Evolutionary conservation across 2,329 filamentous ascomycete species (phyloP).

Genomic region (Xenoacremonium recifei): DNA sequence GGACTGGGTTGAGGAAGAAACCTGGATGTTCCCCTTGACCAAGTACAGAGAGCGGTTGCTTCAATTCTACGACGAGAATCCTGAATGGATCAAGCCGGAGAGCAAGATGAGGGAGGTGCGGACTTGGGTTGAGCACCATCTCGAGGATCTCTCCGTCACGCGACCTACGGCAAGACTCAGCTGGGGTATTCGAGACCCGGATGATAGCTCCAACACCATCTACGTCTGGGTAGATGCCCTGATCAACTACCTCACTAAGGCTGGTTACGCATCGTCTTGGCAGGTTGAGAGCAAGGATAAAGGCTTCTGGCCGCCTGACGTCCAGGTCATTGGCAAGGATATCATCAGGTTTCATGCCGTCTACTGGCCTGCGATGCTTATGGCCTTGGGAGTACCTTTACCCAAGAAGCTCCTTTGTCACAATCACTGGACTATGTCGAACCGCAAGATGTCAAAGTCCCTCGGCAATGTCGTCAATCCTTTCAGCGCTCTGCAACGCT

Average conservation of each 20-base stretch:
- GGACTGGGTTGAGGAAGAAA: constrained; percentile 89
- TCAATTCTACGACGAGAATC: constrained; percentile 75
- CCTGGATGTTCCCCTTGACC: constrained; percentile 92
- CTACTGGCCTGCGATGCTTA: constrained; percentile 95
- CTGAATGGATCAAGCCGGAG: constrained; percentile 71
- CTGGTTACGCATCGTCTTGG: constrained; percentile 68
- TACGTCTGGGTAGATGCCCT: constrained; percentile 98
- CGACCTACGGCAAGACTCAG: constrained; percentile 72
- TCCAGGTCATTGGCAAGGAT: constrained; percentile 94
- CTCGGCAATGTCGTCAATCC: constrained; percentile 94
- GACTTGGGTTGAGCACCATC: constrained; percentile 69
- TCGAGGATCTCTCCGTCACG: constrained; percentile 88
- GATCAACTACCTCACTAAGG: constrained; percentile 87
- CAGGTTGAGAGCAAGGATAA: constrained; percentile 59
- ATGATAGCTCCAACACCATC: constrained; percentile 82
- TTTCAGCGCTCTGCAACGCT: constrained; percentile 85
- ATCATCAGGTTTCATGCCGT: constrained; percentile 95
- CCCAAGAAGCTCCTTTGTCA: constrained; percentile 83
- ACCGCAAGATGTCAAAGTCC: constrained; percentile 95
- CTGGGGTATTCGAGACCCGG: constrained; percentile 90
- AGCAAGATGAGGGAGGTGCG: constrained; percentile 77
- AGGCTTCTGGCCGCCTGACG: constrained; percentile 83
- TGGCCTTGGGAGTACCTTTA: constrained; percentile 78
- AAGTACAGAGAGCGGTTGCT: constrained; percentile 77
- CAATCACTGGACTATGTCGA: constrained; percentile 91